Evolutionary conservation across 2,329 filamentous ascomycete species (phyloP).

Genomic region (Orbilia ellipsospora): DNA sequence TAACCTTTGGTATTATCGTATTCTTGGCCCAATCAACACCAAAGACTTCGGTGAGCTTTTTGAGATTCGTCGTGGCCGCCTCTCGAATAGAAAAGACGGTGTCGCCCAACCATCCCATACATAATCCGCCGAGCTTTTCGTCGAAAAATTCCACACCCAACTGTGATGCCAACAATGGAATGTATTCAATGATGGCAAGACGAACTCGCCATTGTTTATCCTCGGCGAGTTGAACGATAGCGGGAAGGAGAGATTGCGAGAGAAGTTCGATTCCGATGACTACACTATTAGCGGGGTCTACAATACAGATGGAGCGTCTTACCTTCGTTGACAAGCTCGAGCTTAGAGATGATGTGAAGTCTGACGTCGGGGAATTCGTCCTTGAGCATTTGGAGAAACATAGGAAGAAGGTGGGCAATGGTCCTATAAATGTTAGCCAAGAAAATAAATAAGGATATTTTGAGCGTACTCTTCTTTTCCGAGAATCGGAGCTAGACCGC

Average conservation of each 20-base stretch:
- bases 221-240: constrained; percentile 95
- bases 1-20: constrained; percentile 97
- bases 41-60: constrained; percentile 98
- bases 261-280: constrained; percentile 98
- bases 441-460: constrained; percentile 8
- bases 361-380: constrained; percentile 98
- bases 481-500: constrained; percentile 92
- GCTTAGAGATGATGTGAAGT: constrained; percentile 99
- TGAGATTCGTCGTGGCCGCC: constrained; percentile 94
- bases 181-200: constrained; percentile 98
- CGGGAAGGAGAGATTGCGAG: constrained; percentile 94
- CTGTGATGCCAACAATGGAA: constrained; percentile 93
- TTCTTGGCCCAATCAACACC: constrained; percentile 97
- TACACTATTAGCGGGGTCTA: constrained; percentile 61
- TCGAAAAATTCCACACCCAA: constrained; percentile 98
- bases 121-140: constrained; percentile 92
- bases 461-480: constrained; percentile 90
- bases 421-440: constrained; percentile 70
- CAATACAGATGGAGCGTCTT: background rate
- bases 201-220: constrained; percentile 99
- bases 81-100: constrained; percentile 99
- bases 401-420: constrained; percentile 93
- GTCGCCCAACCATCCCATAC: constrained; percentile 98
- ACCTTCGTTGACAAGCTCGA: constrained; percentile 97
- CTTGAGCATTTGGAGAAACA: constrained; percentile 99